Base-by-base conservation (phyloP, 2,329 filamentous ascomycete species). In the Grosmannia huntii region DNA sequence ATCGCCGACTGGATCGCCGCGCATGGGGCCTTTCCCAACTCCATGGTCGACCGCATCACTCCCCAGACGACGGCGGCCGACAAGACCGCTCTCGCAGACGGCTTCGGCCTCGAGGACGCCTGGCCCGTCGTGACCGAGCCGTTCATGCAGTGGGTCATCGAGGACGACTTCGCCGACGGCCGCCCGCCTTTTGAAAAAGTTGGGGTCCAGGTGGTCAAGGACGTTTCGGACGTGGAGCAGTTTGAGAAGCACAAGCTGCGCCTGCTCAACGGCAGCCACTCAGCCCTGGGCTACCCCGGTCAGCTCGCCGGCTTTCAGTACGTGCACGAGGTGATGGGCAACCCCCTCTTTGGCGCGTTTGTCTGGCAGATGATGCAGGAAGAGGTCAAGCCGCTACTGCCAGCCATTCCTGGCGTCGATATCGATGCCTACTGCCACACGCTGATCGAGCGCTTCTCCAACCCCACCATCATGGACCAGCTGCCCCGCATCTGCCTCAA, bases 211-310 rank as follows among this genome's bases (percentile, higher is more conserved):
- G 71, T 80, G 7, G 77, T 79, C 62, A 68, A 71, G 59, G 69
- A 77, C 57, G 75, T 79, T n/a, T 70, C 76, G 64, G 72, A 74
- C 16, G 77, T 80, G 31, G 77, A 80, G 68, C 67, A 77, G 65
- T 80, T 78, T 62, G 77, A 80, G 72, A 78, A 75, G 71, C 76
- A 79, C 72, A 80, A 80, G 71, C 75, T 80, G 44, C 76, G 77
- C 21, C 72, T 80, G 58, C 74, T 80, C 59, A 80, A 80, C 65
- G 77, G 73, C 60, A 75, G 72, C 56, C 77, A 80, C 72, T 77
- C 76, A 0, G 75, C 77, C 57, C 71, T 80, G 57, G 74, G 75
- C 19, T 80, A 80, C 68, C 70, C 75, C 0, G 77, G 75, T 51
- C 74, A 76, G 60, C 69, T 80, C 49, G 75, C 76, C 1, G 77